Base-by-base conservation (phyloP, 129 eudicot genomes). In the Chrysanthemum lavandulifolium region DNA sequence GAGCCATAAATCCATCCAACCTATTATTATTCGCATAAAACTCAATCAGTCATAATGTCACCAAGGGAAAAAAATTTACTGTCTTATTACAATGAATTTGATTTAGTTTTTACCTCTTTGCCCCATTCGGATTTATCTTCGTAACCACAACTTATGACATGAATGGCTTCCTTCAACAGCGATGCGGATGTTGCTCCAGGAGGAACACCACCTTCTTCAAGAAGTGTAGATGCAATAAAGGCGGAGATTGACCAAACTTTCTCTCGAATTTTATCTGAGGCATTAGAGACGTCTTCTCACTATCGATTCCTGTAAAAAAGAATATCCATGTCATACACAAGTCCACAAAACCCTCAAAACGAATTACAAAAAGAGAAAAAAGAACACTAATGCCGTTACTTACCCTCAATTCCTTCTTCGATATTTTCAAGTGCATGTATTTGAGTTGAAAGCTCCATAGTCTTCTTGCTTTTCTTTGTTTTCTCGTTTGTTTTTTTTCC, bases 101-200 rank as follows among this genome's bases (percentile, higher is more conserved):
- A 12, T n/a, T 1, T 33, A 18, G 40, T 54, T 65, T 14, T 40
- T 80, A 91, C 97, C 97, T 91, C 97, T 86, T 91, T 91, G 15
- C 97, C 97, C 97, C 97, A 91, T 58, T 91, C 97, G 13, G 96
- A 82, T 82, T 91, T 91, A 74, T 91, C 97, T 83, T 91, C 97
- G 69, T 91, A 91, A 61, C 97, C 97, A 21, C 97, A 91, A 70
- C 97, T 91, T 43, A 91, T 91, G 16, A 91, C 97, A 81, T 91
- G 97, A 64, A 91, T 91, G 76, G 97, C 97, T 86, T 91, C 97
- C 83, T 91, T 91, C 79, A 91, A 77, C 54, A 88, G 92, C 16
- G 97, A 86, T 13, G 97, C 92, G 4, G 91, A 85, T 66, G 85
- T 33, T 52, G 91, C 90, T 10, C 92, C 97, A 0, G 85, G 88